phyloP scores from a whole-genome alignment of 1,139 yeast species.

The Geotrichum bryndzae region DNA sequence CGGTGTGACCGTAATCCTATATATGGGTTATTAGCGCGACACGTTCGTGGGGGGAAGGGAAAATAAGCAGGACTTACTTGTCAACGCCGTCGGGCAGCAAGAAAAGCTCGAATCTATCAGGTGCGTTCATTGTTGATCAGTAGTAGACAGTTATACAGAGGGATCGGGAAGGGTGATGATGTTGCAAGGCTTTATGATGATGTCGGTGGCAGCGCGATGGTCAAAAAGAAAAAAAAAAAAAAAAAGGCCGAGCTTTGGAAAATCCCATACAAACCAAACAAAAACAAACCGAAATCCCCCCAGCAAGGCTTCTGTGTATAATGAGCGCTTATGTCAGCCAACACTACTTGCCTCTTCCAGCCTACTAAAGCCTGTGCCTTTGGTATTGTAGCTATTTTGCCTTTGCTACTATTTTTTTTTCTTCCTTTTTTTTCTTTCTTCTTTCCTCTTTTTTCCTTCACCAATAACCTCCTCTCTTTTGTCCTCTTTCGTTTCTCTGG shows the following conservation, averaged over 20 bases:
- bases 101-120: slow-evolving; percentile 95
- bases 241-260: not conserved
- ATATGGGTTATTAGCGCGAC: not conserved
- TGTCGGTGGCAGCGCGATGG: not conserved
- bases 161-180: not conserved
- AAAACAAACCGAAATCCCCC: not conserved
- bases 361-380: not conserved
- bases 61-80: slow-evolving; percentile 29
- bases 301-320: not conserved
- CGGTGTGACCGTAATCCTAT: slow-evolving; percentile 72
- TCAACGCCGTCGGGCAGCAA: slow-evolving; percentile 96
- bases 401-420: not conserved
- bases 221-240: not conserved
- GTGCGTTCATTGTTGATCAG: slow-evolving; percentile 71
- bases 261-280: not conserved
- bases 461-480: not conserved
- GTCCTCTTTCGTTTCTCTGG: not conserved
- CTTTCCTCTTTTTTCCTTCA: not conserved
- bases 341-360: not conserved
- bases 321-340: not conserved
- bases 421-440: not conserved
- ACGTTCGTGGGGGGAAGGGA: not conserved
- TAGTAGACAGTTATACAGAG: not conserved
- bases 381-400: not conserved
- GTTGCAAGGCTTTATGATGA: not conserved